Conservation (phyloP, 768 basidiomycete genomes). For the Rhodotorula diobovata region DNA sequence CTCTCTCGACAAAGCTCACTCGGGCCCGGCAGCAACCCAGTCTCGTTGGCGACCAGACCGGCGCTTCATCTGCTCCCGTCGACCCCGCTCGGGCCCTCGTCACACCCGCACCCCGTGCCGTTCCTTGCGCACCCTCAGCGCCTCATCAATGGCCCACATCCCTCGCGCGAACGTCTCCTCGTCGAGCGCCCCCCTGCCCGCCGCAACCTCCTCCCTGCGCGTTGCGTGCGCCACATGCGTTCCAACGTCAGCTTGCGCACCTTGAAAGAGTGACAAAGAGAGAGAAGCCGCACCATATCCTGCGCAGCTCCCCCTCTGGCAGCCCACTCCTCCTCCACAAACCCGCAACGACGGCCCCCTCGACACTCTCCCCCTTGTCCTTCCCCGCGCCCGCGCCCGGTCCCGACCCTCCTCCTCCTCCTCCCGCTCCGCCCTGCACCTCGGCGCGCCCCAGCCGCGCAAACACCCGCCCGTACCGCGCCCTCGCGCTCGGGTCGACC, state of each 20-base stretch:
- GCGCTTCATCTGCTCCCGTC: background rate
- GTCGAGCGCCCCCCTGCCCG: background rate
- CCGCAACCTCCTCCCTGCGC: background rate
- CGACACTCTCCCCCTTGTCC: too few species aligned
- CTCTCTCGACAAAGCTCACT: too few species aligned
- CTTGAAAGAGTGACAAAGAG: too few species aligned
- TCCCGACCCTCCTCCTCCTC: too few species aligned
- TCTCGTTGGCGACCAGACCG: background rate
- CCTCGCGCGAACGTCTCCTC: constrained; percentile 1
- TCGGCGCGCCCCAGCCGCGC: too few species aligned
- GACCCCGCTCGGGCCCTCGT: too few species aligned
- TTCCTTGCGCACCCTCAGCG: background rate
- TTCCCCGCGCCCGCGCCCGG: background rate
- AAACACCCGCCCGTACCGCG: background rate
- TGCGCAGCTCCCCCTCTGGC: background rate
- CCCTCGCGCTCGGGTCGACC: background rate
- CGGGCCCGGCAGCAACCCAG: too few species aligned
- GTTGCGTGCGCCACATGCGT: background rate
- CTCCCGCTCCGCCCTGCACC: too few species aligned
- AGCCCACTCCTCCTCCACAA: constrained; percentile 1
- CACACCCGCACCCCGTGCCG: background rate
- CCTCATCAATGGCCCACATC: constrained; percentile 27
- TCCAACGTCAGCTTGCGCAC: background rate
- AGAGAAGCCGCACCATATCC: background rate
- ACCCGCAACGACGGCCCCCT: background rate